Conservation (phyloP, 148 eudicot species). For the Silene latifolia region DNA sequence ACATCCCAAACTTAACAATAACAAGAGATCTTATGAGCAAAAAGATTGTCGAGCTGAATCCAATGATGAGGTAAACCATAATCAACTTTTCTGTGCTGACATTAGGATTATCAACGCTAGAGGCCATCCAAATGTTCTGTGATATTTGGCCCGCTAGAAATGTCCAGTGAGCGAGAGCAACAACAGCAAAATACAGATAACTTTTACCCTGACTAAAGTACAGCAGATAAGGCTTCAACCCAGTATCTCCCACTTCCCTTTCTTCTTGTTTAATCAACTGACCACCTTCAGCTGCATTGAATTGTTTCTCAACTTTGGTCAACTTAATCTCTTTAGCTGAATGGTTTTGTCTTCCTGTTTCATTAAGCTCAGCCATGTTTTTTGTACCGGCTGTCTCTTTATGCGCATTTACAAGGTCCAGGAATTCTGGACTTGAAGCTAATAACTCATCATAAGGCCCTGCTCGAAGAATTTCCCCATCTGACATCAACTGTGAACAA, state of each 20-base stretch:
- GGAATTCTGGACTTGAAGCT: constrained; percentile 62
- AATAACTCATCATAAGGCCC: constrained; percentile 59
- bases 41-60: constrained; percentile 39
- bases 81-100: constrained; percentile 58
- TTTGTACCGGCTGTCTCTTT: constrained; percentile 84
- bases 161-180: constrained; percentile 41
- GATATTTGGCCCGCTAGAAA: constrained; percentile 55
- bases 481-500: constrained; percentile 69
- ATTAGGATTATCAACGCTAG: constrained; percentile 64
- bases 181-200: constrained; percentile 45
- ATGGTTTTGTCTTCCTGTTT: constrained; percentile 25
- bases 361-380: constrained; percentile 34
- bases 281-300: constrained; percentile 34
- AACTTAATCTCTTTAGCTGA: constrained; percentile 44
- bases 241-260: constrained; percentile 74
- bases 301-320: constrained; percentile 27
- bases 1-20: constrained; percentile 56
- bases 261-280: constrained; percentile 87
- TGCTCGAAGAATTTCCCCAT: constrained; percentile 65
- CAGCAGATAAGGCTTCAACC: constrained; percentile 65
- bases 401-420: constrained; percentile 78
- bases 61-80: constrained; percentile 63
- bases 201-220: constrained; percentile 74
- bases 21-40: constrained; percentile 56
- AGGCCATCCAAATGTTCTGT: constrained; percentile 93